Percentiles rank a stretch among this genome's conserved stretches.
Conservation (phyloP, 208 protist species). For the Naegleria lovaniensis region DNA sequence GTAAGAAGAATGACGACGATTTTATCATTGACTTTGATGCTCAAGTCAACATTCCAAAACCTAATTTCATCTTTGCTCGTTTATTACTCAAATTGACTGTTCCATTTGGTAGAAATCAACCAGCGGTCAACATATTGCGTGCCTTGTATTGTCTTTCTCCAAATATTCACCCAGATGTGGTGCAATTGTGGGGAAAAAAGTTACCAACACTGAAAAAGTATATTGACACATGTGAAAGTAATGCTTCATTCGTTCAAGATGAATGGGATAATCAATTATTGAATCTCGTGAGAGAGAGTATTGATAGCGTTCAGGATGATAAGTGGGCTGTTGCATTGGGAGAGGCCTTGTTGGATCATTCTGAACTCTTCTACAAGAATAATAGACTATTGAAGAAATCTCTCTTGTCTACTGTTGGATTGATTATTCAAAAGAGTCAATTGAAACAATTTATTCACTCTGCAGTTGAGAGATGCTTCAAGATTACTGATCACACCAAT, state of each 20-base stretch:
- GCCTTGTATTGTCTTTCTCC: background rate
- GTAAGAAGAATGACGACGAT: constrained; percentile 24
- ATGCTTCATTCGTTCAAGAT: background rate
- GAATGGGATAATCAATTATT: constrained; percentile 27
- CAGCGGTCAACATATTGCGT: background rate
- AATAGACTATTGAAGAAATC: background rate
- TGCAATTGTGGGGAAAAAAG: background rate
- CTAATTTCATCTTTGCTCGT: background rate
- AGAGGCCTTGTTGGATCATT: background rate
- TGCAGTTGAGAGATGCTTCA: background rate
- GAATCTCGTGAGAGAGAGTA: background rate
- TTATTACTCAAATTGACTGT: background rate
- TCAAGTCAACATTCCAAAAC: constrained; percentile 22
- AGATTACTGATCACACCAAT: background rate
- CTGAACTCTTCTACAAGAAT: background rate
- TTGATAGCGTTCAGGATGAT: background rate
- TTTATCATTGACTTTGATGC: constrained; percentile 26
- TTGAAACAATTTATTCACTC: constrained; percentile 10
- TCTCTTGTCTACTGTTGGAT: background rate
- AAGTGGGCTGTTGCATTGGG: background rate
- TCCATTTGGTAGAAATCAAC: constrained; percentile 6
- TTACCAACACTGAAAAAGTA: constrained; percentile 23
- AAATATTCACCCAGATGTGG: background rate
- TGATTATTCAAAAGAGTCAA: constrained; percentile 13
- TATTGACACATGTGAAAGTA: background rate